Conservation (phyloP, 768 basidiomycete genomes). For the Arthromyces matolae region DNA sequence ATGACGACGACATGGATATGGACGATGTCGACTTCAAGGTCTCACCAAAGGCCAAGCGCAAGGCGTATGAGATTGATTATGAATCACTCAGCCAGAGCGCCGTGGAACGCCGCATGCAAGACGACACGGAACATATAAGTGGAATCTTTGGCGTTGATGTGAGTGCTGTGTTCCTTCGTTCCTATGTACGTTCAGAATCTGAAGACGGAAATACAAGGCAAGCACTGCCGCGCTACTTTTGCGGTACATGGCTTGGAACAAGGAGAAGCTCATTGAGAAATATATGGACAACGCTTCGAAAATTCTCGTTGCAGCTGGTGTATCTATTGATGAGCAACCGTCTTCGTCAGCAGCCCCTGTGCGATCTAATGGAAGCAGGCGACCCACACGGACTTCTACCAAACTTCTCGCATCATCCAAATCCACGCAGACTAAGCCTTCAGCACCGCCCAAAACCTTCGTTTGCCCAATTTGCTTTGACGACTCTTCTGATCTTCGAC, state of each 20-base stretch:
- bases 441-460: slow-evolving; percentile 46
- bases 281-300: slow-evolving; percentile 89
- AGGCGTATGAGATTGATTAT: slow-evolving; percentile 85
- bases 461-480: slow-evolving; percentile 94
- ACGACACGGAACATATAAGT: slow-evolving; percentile 82
- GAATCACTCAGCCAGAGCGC: slow-evolving; percentile 67
- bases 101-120: slow-evolving; percentile 74
- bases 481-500: slow-evolving; percentile 55
- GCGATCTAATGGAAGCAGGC: slow-evolving; percentile 22
- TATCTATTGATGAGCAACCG: slow-evolving; percentile 39
- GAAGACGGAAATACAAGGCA: slow-evolving; percentile 35
- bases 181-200: slow-evolving; percentile 3
- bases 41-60: slow-evolving; percentile 49
- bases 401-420: slow-evolving; percentile 34
- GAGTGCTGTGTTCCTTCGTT: slow-evolving; percentile 31
- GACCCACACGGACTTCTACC: slow-evolving; percentile 34
- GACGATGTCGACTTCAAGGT: slow-evolving; percentile 63
- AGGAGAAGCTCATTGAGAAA: slow-evolving; percentile 91
- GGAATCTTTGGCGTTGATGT: slow-evolving; percentile 89
- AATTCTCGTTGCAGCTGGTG: slow-evolving; percentile 74
- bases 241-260: slow-evolving; percentile 89
- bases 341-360: slow-evolving; percentile 3
- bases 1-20: slow-evolving; percentile 67
- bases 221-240: slow-evolving; percentile 75
- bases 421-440: slow-evolving; percentile 25